Base-by-base conservation (phyloP, 768 basidiomycete species). In the Lentinula guzmanii region DNA sequence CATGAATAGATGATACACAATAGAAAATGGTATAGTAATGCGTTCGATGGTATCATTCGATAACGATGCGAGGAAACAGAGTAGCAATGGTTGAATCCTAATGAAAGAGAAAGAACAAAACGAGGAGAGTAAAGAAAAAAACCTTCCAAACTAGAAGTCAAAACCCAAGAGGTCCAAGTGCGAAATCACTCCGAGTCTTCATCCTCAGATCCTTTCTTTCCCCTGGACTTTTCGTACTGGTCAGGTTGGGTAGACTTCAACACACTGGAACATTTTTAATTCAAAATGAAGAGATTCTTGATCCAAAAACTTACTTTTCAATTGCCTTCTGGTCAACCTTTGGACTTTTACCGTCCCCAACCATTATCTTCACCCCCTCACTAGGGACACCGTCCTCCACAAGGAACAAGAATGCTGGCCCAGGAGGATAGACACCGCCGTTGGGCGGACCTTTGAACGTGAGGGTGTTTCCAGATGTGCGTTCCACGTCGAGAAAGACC, bases 331-430 rank as follows among this genome's bases (percentile, higher is more conserved):
- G 67, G 63, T 90, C 82, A 9, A 87, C 77, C 16, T 79, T 75
- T 11, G 91, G 91, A 10, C 77, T 76, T 58, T 72, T 67, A 10
- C 90, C 91, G 63, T 81, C 77, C 1, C 91, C 91, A 18, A 93
- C 73, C 81, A 91, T 85, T 1, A 90, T 72, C 69, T 81, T 82
- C 64, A 74, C 70, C 1, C 85, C 89, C 42, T 73, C 71, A 66
- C 89, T 90, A 1, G 90, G 87, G 7, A 89, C 72, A n/a, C 79
- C 88, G 59, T 84, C 76, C 3, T 79, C 80, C 21, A 92, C 75
- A n/a, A 91, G 67, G 64, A 82, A 87, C 11, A 93, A 64, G 84
- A 86, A 93, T 11, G 82, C 91, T 2, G 92, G 90, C 4, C 91
- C 91, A 52, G 91, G 91, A 8, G 92, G 89, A 63, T 92, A 92